Conservation (phyloP, 2,329 filamentous ascomycete genomes). For the Fusarium brevicatenulatum region DNA sequence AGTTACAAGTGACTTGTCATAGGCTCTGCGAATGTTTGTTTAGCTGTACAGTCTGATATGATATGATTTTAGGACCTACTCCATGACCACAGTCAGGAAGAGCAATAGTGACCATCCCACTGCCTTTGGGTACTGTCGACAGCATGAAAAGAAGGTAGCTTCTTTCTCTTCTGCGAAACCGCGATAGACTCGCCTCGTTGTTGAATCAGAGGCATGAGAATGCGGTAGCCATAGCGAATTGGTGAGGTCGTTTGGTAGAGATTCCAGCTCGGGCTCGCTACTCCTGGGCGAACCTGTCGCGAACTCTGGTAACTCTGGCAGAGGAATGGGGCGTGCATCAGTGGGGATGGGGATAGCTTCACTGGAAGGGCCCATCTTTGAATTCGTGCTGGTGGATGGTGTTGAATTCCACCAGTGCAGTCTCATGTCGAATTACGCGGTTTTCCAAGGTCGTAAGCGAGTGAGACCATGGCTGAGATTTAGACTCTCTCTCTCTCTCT, state of each 20-base stretch:
- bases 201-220: constrained; percentile 29
- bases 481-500: neutral
- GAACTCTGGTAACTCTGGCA: constrained; percentile 33
- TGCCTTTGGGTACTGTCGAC: constrained; percentile 40
- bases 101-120: constrained; percentile 40
- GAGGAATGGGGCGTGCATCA: constrained; percentile 27
- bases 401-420: constrained; percentile 30
- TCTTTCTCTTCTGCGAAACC: constrained; percentile 35
- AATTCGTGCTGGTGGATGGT: constrained; percentile 8
- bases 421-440: constrained; percentile 30
- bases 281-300: constrained; percentile 3
- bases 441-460: constrained; percentile 18
- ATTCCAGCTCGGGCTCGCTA: constrained; percentile 16
- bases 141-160: constrained; percentile 31
- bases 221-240: constrained; percentile 27
- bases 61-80: constrained; percentile 8
- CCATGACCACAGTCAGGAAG: constrained; percentile 42
- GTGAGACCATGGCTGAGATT: constrained; percentile 23
- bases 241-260: constrained; percentile 13
- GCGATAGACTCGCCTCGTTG: constrained; percentile 30
- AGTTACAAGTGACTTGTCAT: constrained; percentile 36
- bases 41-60: neutral
- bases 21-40: constrained; percentile 17
- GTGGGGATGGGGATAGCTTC: constrained; percentile 26
- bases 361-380: constrained; percentile 25